Base-by-base conservation (phyloP, 441 rosid species). In the Erysimum cheiri region DNA sequence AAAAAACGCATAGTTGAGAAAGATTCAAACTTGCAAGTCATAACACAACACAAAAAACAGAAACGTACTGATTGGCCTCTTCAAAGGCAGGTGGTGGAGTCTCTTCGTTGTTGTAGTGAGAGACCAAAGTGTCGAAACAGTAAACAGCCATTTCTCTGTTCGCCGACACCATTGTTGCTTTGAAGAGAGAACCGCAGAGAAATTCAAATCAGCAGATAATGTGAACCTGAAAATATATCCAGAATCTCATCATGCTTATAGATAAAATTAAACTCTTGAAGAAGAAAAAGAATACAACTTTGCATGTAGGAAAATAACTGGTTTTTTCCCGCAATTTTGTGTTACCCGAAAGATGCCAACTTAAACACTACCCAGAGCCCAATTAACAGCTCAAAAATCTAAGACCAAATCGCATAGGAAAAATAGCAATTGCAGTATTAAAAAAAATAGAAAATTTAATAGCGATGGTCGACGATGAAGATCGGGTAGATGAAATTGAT, bases 121-220 rank as follows among this genome's bases (percentile, higher is more conserved):
- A 86, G 64, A 95, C 83, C 50, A 95, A 83, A 62, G 86, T 87
- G 79, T 90, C 99, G 82, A 95, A 95, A 83, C 99, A 95, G 78
- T 86, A 95, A 8, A 90, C 98, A 5, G 86, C 99, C 99, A 95
- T 95, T 70, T 95, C 99, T 81, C 73, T 83, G 65, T 88, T 95
- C 19, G 99, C 99, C 69, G 92, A 82, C 81, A 91, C 97, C 99
- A 95, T 92, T 37, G 64, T 49, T 52, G 13, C 36, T 67, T 44
- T 29, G 60, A 58, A 63, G 61, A 32, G 6, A 71, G 2, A 32
- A 6, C 22, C 12, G 1, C 60, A 60, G n/a, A 44, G 26, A 19
- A 54, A 6, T 15, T 11, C 17, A 58, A 72, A 64, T 65, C 19
- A 73, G 32, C 15, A 12, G 41, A 4, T 22, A 40, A 43, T 24